These are phyloP conservation scores for Isatis tinctoria DNA, from an alignment of 345 rosid genomes.

Conservation along the genomic window DNA sequence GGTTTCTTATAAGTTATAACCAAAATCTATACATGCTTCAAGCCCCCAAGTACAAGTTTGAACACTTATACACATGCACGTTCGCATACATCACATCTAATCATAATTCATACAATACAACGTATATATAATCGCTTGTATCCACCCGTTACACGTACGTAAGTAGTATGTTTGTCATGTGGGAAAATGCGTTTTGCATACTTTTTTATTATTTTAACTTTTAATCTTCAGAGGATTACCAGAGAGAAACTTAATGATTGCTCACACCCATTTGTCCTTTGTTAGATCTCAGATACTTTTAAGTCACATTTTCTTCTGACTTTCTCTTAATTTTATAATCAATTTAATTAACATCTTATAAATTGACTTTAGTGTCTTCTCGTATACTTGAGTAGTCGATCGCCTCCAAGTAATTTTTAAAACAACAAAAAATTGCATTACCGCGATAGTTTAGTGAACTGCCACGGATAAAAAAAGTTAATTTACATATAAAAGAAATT, in stretches of 20 bases:
- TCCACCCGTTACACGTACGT: slow-evolving; percentile 21
- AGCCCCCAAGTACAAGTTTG: neutral
- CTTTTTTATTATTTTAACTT: neutral
- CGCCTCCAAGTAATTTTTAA: slow-evolving; percentile 16
- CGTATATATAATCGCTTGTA: neutral
- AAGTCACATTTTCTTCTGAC: slow-evolving; percentile 17
- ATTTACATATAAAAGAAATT: neutral
- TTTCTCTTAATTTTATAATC: slow-evolving; percentile 11
- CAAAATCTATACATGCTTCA: neutral
- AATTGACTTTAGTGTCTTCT: slow-evolving; percentile 12
- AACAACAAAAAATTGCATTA: neutral
- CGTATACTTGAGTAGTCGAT: slow-evolving; percentile 20
- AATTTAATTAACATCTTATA: neutral
- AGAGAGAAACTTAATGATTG: slow-evolving; percentile 27
- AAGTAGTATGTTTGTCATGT: slow-evolving; percentile 28
- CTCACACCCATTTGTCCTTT: slow-evolving; percentile 30
- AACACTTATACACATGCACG: slow-evolving; percentile 6
- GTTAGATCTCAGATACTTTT: slow-evolving; percentile 26
- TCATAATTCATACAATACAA: slow-evolving; percentile 8
- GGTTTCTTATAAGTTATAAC: neutral
- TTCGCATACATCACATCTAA: slow-evolving; percentile 8
- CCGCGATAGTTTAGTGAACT: neutral
- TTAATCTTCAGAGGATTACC: slow-evolving; percentile 3
- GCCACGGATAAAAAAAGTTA: neutral
- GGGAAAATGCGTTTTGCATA: slow-evolving; percentile 14